Evolutionary conservation across 208 protist species (phyloP).

Genomic region (Trypanosoma congolense): DNA sequence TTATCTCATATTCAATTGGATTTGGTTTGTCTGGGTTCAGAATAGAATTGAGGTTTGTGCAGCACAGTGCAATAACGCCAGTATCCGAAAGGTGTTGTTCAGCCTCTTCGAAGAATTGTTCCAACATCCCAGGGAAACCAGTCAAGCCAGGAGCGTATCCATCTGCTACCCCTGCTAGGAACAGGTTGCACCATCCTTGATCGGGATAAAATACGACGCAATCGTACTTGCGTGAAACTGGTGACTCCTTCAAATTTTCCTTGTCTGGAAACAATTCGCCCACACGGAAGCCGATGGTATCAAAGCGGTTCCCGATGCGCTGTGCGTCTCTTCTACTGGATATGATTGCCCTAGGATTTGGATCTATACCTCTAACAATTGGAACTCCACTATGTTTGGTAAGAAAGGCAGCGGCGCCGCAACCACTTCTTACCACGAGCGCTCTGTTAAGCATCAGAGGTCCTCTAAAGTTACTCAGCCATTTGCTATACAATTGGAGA

Average conservation of each 20-base stretch:
- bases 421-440: slow-evolving; percentile 54
- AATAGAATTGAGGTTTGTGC: slow-evolving; percentile 75
- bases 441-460: slow-evolving; percentile 65
- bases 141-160: slow-evolving; percentile 48
- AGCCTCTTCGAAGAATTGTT: slow-evolving; percentile 81
- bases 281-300: slow-evolving; percentile 72
- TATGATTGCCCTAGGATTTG: slow-evolving; percentile 53
- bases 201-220: slow-evolving; percentile 76
- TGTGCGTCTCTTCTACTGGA: slow-evolving; percentile 49
- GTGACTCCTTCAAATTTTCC: neutral
- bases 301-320: slow-evolving; percentile 26
- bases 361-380: slow-evolving; percentile 77
- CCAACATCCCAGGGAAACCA: slow-evolving; percentile 58
- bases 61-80: slow-evolving; percentile 74
- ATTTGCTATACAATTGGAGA: slow-evolving; percentile 60
- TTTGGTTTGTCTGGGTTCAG: slow-evolving; percentile 57
- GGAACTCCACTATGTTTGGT: slow-evolving; percentile 47
- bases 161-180: slow-evolving; percentile 32
- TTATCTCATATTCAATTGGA: slow-evolving; percentile 88
- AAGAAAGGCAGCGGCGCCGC: slow-evolving; percentile 52
- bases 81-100: slow-evolving; percentile 51
- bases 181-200: slow-evolving; percentile 42
- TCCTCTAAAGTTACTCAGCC: slow-evolving; percentile 63
- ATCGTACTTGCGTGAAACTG: slow-evolving; percentile 45
- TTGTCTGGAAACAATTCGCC: slow-evolving; percentile 54